Base-by-base conservation (phyloP, 345 rosid species). In the Lagerstroemia speciosa region DNA sequence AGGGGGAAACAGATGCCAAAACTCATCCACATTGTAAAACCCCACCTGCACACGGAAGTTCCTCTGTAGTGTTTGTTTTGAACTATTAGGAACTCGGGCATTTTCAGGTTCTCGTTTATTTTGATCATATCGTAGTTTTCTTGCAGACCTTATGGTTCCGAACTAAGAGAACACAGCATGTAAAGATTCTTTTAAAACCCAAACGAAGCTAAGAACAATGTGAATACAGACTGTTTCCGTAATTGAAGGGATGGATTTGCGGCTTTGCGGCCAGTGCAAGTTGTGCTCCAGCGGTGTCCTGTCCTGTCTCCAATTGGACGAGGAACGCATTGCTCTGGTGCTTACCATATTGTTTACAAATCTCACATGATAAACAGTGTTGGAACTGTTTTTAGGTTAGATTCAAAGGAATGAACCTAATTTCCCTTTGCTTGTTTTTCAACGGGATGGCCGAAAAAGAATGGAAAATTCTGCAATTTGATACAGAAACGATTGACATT, bases 241-340 rank as follows among this genome's bases (percentile, higher is more conserved):
- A 12, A 43, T 43, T 19, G 15, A 43, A 43, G 48, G 48, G 48
- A 4, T 10, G 3, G n/a, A n/a, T n/a, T n/a, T n/a, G n/a, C n/a
- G 48, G 48, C 48, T 43, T 43, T 43, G 48, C 48, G 16, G 48
- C 3, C 3, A 43, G 17, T 43, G 48, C 48, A 43, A 43, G 48
- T 41, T 43, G 48, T 43, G 48, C 48, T 43, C 20, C 19, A 43
- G 17, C 15, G 11, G 11, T 43, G 19, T 43, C 48, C 19, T 43
- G 1, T 16, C 69, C 76, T 69, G 30, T 72, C 67, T 69, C 73
- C 76, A 53, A 77, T 62, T 57, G 69, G 66, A 62, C 68, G 9
- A 20, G 31, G 40, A 22, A 32, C 26, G 46, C 64, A 43, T 66
- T 74, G 79, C 70, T 73, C 29, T 32, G 67, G 67, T 24, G 38